Percentiles rank a stretch among this genome's conserved stretches.
These are phyloP conservation scores for Triadica sebifera DNA, from an alignment of 345 rosid species.

Conservation along the genomic window DNA sequence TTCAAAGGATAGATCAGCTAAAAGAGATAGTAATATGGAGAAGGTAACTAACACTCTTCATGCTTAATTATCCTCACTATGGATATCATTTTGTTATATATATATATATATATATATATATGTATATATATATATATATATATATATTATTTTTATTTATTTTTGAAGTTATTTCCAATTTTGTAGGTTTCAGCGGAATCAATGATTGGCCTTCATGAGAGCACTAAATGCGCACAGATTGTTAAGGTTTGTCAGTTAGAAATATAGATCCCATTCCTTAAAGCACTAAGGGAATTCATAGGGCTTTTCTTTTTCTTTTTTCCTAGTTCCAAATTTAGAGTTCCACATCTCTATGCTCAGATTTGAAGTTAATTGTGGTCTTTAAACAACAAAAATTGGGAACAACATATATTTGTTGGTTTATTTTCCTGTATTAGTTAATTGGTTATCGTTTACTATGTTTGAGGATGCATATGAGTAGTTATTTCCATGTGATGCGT, in stretches of 20 bases:
- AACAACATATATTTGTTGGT: conserved; percentile 1
- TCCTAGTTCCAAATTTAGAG: background rate
- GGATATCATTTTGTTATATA: too few species aligned
- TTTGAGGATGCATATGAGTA: background rate
- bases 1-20: too few species aligned
- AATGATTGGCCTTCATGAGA: conserved; percentile 96
- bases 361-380: background rate
- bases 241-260: conserved; percentile 61
- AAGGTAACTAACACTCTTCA: too few species aligned
- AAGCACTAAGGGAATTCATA: background rate
- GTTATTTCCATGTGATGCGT: background rate
- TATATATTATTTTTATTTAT: too few species aligned
- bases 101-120: too few species aligned
- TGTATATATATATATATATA: too few species aligned
- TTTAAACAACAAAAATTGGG: background rate
- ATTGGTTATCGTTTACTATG: background rate
- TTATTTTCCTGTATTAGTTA: conserved; percentile 17
- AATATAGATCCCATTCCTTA: background rate
- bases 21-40: too few species aligned
- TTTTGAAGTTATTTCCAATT: conserved; percentile 4
- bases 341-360: conserved; percentile 5
- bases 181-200: conserved; percentile 88
- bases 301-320: background rate
- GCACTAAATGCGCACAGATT: conserved; percentile 93
- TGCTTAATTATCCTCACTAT: too few species aligned